phyloP scores from a whole-genome alignment of 2,329 filamentous ascomycete species.

The Zasmidium angulare region DNA sequence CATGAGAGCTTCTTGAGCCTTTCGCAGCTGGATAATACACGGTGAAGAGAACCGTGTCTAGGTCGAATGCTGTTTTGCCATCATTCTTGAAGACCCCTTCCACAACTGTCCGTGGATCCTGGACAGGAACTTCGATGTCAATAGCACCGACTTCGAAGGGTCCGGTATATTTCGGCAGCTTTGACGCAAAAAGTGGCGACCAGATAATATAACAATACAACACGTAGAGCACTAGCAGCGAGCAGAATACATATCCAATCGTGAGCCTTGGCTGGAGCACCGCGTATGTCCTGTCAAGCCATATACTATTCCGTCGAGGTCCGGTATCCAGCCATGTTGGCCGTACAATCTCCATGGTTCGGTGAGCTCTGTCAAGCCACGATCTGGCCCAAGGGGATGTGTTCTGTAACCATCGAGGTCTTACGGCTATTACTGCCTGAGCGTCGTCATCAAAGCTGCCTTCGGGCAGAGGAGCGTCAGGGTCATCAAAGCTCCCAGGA shows the following conservation, averaged over 20 bases:
- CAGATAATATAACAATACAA: slow-evolving; percentile 40
- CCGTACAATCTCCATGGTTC: slow-evolving; percentile 14
- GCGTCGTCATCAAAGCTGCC: slow-evolving; percentile 1
- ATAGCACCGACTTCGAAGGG: slow-evolving; percentile 42
- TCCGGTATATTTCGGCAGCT: slow-evolving; percentile 42
- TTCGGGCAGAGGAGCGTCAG: slow-evolving; percentile 15
- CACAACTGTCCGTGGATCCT: slow-evolving; percentile 34
- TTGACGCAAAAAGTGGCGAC: slow-evolving; percentile 40
- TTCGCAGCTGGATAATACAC: slow-evolving; percentile 42
- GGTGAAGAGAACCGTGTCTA: slow-evolving; percentile 43
- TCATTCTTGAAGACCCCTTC: slow-evolving; percentile 37
- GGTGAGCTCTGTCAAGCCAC: slow-evolving; percentile 11
- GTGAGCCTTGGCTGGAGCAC: slow-evolving; percentile 14
- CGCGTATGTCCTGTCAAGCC: slow-evolving; percentile 2
- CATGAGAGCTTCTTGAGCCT: slow-evolving; percentile 21
- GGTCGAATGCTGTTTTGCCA: slow-evolving; percentile 39
- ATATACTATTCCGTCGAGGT: slow-evolving; percentile 3
- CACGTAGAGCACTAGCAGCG: slow-evolving; percentile 26
- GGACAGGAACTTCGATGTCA: slow-evolving; percentile 38
- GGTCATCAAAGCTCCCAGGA: slow-evolving; percentile 11
- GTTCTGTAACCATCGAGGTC: slow-evolving; percentile 15
- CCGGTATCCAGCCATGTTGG: slow-evolving; percentile 17
- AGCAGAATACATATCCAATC: slow-evolving; percentile 13
- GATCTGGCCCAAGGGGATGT: slow-evolving; percentile 13
- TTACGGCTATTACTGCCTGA: neutral